Evolutionary conservation across 306 rosid genomes (phyloP).

Genomic region (Alnus glutinosa): DNA sequence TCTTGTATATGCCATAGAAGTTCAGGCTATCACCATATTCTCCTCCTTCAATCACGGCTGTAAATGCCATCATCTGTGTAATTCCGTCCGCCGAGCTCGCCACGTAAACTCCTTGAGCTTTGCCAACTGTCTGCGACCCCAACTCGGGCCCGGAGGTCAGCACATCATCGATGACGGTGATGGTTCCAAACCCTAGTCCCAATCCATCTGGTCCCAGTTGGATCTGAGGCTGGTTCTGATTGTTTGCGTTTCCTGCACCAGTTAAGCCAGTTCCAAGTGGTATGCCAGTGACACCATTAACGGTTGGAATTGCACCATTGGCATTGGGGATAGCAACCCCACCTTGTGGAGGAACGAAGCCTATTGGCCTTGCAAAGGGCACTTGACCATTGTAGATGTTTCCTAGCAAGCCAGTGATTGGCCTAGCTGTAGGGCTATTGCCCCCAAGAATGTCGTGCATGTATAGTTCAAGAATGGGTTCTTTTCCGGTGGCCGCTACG

Average conservation of each 20-base stretch:
- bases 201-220: conserved; percentile 69
- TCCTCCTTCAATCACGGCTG: conserved; percentile 89
- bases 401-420: conserved; percentile 76
- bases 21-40: conserved; percentile 83
- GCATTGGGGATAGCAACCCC: conserved; percentile 81
- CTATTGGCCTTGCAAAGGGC: conserved; percentile 75
- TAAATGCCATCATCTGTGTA: conserved; percentile 83
- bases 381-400: conserved; percentile 85
- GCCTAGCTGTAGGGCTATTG: conserved; percentile 75
- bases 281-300: conserved; percentile 76
- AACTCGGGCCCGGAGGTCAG: conserved; percentile 66
- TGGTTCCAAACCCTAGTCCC: conserved; percentile 83
- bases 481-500: conserved; percentile 46
- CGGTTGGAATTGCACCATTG: conserved; percentile 76
- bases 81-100: conserved; percentile 84
- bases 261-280: conserved; percentile 84
- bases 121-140: conserved; percentile 71
- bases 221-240: conserved; percentile 40
- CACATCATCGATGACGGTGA: conserved; percentile 75
- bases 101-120: conserved; percentile 81
- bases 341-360: conserved; percentile 62
- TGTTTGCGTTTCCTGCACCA: conserved; percentile 49
- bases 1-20: conserved; percentile 70
- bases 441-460: conserved; percentile 94
- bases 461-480: conserved; percentile 66